Evolutionary conservation across 352 stramenopile species (phyloP), one percentile per base, ranked within the genome.

Genomic region (Pythium myriotylum): DNA sequence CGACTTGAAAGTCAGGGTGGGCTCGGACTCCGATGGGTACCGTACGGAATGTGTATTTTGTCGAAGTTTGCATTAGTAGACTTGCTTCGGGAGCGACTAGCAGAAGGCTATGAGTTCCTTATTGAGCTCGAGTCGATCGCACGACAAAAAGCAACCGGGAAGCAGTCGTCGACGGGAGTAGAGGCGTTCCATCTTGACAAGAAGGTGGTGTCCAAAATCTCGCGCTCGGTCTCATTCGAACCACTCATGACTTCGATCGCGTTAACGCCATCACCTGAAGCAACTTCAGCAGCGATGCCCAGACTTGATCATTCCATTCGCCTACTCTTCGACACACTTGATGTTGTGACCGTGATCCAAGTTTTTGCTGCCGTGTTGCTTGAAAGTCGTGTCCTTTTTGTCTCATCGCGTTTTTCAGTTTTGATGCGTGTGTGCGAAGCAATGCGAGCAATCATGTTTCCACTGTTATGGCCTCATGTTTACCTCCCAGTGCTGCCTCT

Each of bases 31-130:
- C 68, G 83, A 26, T 94, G 85, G 85, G 76, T 92, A 0, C 85
- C 85, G 20, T 94, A 92, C 39, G 86, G 86, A 37, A 78, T 95
- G 10, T 93, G 84, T 35, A 73, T 93, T 29, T 50, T 89, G 46
- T 95, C 86, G n/a, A 91, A 89, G 55, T 93, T 91, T 51, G 81
- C 86, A 13, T 74, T 95, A 22, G 74, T 93, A 6, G 81, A 91
- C 65, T 59, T 92, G 17, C 67, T 95, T n/a, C 86, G 86, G 29
- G 82, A 91, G 42, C 81, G 86, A 4, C 66, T 95, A 4, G 77
- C 82, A 0, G 86, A 95, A 72, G 84, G 83, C 6, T 95, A 92
- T 54, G 84, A 95, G 49, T 86, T 86, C 54, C 83, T 93, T 53
- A 67, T 93, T 19, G 84, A 92, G 60, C 67, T 86, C 2, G 83